Conservation (phyloP, 768 basidiomycete genomes). For the Fibroporia radiculosa region DNA sequence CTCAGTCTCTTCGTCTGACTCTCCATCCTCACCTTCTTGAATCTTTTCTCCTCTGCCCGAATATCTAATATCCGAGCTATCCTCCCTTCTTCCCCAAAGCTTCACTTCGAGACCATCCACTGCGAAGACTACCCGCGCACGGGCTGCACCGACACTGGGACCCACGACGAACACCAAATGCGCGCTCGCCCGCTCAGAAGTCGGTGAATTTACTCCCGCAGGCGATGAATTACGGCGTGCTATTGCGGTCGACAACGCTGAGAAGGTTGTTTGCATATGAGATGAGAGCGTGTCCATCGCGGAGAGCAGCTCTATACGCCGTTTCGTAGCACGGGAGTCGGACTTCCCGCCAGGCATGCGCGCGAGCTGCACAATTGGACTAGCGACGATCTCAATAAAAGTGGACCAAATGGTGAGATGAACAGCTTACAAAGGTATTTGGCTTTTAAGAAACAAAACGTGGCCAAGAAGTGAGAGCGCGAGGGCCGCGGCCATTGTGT, state of each 20-base stretch:
- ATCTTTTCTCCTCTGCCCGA: background rate
- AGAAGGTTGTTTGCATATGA: constrained; percentile 69
- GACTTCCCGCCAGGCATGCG: constrained; percentile 44
- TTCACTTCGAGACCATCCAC: constrained; percentile 58
- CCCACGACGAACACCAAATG: constrained; percentile 63
- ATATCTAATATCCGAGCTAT: background rate
- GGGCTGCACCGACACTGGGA: constrained; percentile 54
- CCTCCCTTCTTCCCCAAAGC: constrained; percentile 18
- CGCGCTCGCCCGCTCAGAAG: constrained; percentile 22
- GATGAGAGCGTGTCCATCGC: constrained; percentile 67
- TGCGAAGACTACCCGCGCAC: constrained; percentile 50
- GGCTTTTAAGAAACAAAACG: constrained; percentile 70
- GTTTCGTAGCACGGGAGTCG: constrained; percentile 46
- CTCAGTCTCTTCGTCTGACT: constrained; percentile 11
- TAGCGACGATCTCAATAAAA: constrained; percentile 16
- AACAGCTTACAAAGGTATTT: constrained; percentile 64
- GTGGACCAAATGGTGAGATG: background rate
- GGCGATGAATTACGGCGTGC: constrained; percentile 24
- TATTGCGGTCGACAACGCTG: constrained; percentile 61
- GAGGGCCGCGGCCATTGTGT: constrained; percentile 55
- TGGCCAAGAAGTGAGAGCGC: constrained; percentile 59
- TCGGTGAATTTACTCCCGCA: background rate
- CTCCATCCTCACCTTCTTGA: constrained; percentile 3
- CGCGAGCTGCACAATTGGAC: constrained; percentile 59
- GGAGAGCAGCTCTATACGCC: constrained; percentile 51